Evolutionary conservation across 2,329 filamentous ascomycete genomes (phyloP).

Genomic region (Plectosphaerella cucumerina): DNA sequence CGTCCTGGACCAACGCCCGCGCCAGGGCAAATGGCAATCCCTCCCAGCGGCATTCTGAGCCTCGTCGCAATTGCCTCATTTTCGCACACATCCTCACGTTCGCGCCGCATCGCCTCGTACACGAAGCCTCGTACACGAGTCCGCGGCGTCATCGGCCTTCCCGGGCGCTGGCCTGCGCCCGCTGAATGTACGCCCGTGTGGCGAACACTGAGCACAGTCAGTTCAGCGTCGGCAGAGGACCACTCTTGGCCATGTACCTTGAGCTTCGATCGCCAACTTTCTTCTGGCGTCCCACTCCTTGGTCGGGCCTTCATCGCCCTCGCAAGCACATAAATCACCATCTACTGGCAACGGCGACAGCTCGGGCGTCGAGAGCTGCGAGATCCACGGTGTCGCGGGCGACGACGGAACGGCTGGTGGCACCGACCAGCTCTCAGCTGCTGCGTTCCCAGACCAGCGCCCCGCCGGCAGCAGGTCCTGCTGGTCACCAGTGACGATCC

Average conservation of each 20-base stretch:
- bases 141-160: background rate
- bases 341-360: slow-evolving; percentile 9
- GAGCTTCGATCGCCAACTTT: slow-evolving; percentile 3
- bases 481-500: too few species aligned
- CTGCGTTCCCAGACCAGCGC: too few species aligned
- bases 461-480: too few species aligned
- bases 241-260: slow-evolving; percentile 3
- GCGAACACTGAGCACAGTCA: slow-evolving; percentile 9
- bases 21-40: background rate
- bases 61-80: background rate
- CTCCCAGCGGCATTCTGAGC: background rate
- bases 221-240: background rate
- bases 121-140: background rate
- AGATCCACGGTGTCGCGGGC: slow-evolving; percentile 4
- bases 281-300: slow-evolving; percentile 10
- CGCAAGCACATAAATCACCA: slow-evolving; percentile 11
- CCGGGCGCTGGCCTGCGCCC: background rate
- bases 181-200: slow-evolving; percentile 9
- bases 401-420: background rate
- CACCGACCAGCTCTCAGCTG: background rate
- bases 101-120: too few species aligned
- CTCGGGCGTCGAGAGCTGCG: slow-evolving; percentile 10
- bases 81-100: background rate
- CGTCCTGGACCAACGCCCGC: too few species aligned
- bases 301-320: slow-evolving; percentile 6